Base-by-base conservation (phyloP, 2,329 filamentous ascomycete species). In the Alternaria postmessia region DNA sequence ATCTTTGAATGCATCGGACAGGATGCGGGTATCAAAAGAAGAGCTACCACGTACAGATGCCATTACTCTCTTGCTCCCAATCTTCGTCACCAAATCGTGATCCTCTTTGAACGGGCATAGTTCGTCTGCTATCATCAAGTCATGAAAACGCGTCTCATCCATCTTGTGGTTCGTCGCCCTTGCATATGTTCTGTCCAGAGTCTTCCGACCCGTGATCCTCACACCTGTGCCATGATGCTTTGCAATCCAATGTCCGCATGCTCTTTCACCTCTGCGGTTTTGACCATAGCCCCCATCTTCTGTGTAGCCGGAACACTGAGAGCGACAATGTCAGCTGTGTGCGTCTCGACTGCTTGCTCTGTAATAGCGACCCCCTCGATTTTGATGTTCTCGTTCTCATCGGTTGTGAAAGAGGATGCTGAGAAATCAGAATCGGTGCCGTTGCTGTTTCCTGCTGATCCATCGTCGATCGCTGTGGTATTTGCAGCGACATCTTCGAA, bases 291-390 rank as follows among this genome's bases (percentile, higher is more conserved):
- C 3, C 48, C 47, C 2, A 44, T 47, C 16, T 59, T 41, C 54
- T 67, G 55, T 4, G 46, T 36, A 4, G 43, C 44, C 3, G 58
- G 32, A 2, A 61, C 12, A n/a, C 57, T 51, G 5, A 52, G 43
- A 11, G 53, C 48, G 4, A 69, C 32, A 32, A 79, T 66, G 53
- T 81, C 79, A 1, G 80, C 79, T 9, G 72, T 73, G 42, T 83
- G 81, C 32, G 80, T 75, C 62, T 82, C 81, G 16, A 86, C 81
- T 43, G 82, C 84, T 70, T 88, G 86, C 68, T 89, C 86, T 3
- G 83, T 83, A 26, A 89, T 71, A 1, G 86, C 85, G 5, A 88
- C 78, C 2, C 86, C 86, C 16, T 82, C 44, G 3, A 53, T 80
- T 4, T 80, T 77, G 1, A 87, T 82, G 30, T 83, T 80, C 2